Conservation (phyloP, 2,329 filamentous ascomycete genomes). For the Rosellinia necatrix region DNA sequence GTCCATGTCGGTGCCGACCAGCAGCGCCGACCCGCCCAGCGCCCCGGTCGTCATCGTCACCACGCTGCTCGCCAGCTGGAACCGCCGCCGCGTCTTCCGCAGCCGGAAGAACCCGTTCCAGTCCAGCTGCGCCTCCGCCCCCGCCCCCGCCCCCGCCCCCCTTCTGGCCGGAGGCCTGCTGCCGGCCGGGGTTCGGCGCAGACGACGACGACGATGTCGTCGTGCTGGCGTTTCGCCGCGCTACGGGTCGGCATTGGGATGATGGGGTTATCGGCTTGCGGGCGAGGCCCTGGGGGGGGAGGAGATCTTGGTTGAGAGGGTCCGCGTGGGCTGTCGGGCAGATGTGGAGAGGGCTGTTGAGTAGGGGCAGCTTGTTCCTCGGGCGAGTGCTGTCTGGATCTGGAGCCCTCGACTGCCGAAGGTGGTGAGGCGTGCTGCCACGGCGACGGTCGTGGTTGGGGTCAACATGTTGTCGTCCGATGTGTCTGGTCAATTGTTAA, state of each 20-base stretch:
- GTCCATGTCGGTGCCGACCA: conserved; percentile 76
- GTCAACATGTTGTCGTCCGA: conserved; percentile 35
- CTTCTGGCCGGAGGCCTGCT: no score
- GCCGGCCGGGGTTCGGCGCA: conserved; percentile 32
- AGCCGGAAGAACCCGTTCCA: conserved; percentile 95
- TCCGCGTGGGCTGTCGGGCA: conserved; percentile 31
- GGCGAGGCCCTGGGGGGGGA: conserved; percentile 18
- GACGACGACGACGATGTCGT: conserved; percentile 25
- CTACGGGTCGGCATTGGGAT: conserved; percentile 32
- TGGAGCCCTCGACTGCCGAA: conserved; percentile 38
- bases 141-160: no score
- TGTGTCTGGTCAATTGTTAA: conserved; percentile 1
- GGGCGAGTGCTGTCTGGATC: conserved; percentile 34
- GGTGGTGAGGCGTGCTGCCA: conserved; percentile 37
- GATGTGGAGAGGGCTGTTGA: conserved; percentile 31
- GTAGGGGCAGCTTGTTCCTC: conserved; percentile 35
- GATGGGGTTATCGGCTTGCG: conserved; percentile 4
- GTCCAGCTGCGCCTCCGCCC: conserved; percentile 60
- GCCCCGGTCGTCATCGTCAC: conserved; percentile 67
- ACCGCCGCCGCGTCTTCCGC: conserved; percentile 80
- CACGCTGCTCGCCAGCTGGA: conserved; percentile 79
- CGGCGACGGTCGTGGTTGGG: conserved; percentile 34
- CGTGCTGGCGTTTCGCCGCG: conserved; percentile 35
- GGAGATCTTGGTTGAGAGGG: conserved; percentile 25
- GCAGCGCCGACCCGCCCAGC: conserved; percentile 64